Evolutionary conservation across 352 stramenopile species (phyloP).

Genomic region (Phytophthora idaei): DNA sequence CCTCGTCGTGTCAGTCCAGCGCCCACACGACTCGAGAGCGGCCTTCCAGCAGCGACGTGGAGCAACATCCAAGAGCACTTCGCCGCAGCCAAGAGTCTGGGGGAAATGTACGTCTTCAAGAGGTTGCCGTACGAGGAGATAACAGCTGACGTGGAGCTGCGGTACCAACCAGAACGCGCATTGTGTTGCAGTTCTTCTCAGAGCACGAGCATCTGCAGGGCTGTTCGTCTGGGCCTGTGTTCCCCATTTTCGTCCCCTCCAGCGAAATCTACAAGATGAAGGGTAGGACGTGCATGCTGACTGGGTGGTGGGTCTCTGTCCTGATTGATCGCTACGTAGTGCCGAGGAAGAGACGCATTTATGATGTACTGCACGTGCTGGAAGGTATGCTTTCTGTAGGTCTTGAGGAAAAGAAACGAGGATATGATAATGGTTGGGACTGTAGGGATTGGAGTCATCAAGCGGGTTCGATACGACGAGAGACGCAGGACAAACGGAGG

Average conservation of each 20-base stretch:
- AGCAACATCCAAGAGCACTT: constrained; percentile 46
- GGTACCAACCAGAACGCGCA: constrained; percentile 42
- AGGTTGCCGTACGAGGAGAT: neutral
- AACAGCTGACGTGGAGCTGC: constrained; percentile 3
- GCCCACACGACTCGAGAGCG: neutral
- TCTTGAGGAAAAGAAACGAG: neutral
- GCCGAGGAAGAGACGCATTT: constrained; percentile 70
- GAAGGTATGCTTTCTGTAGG: constrained; percentile 56
- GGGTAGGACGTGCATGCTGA: constrained; percentile 36
- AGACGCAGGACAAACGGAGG: constrained; percentile 37
- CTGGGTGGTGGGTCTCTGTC: constrained; percentile 6
- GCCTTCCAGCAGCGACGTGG: constrained; percentile 38
- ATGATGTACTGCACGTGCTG: constrained; percentile 79
- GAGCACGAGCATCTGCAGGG: constrained; percentile 54
- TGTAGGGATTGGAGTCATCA: constrained; percentile 68
- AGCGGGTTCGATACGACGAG: constrained; percentile 49
- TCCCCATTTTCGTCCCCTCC: constrained; percentile 56
- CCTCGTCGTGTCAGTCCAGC: constrained; percentile 17
- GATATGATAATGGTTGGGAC: constrained; percentile 9
- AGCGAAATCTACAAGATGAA: constrained; percentile 76
- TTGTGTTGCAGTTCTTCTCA: constrained; percentile 67
- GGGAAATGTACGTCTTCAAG: constrained; percentile 47
- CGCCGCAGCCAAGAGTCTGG: constrained; percentile 47
- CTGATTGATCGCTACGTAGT: constrained; percentile 40
- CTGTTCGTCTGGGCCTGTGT: constrained; percentile 17